phyloP scores from a whole-genome alignment of 1,284 basidiomycete genomes.

The Austroboletus rostrupii region DNA sequence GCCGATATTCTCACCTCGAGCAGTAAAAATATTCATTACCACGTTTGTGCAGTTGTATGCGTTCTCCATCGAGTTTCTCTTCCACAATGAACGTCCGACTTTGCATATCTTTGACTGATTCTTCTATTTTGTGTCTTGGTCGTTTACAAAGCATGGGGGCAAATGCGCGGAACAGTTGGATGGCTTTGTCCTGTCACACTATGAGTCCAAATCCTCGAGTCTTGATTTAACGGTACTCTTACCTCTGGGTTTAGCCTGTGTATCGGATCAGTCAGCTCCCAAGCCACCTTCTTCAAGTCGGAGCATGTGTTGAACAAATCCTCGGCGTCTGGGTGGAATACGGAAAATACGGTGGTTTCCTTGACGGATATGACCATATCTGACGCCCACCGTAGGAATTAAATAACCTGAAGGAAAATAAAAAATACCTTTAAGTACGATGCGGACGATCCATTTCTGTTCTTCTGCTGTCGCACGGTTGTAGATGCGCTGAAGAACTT shows the following conservation, averaged over 20 bases:
- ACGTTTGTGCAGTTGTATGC: constrained; percentile 90
- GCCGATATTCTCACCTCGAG: constrained; percentile 58
- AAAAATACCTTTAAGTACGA: constrained; percentile 81
- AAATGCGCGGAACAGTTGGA: constrained; percentile 81
- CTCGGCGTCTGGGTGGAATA: constrained; percentile 88
- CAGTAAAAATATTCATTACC: constrained; percentile 89
- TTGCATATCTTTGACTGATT: constrained; percentile 80
- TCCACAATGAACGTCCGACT: constrained; percentile 79
- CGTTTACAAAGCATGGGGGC: constrained; percentile 92
- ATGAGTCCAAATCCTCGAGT: background rate
- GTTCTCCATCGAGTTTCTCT: constrained; percentile 93
- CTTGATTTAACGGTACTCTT: background rate
- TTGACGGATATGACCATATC: constrained; percentile 80
- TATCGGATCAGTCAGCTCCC: constrained; percentile 68
- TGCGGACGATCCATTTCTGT: constrained; percentile 88
- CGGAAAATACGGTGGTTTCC: constrained; percentile 82
- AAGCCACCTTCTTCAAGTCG: constrained; percentile 87
- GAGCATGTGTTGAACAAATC: constrained; percentile 93
- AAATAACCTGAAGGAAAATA: background rate
- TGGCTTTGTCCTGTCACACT: constrained; percentile 63
- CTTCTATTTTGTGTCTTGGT: constrained; percentile 73
- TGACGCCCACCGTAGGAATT: constrained; percentile 23
- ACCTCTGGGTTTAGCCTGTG: constrained; percentile 63
- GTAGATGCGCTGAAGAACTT: constrained; percentile 72
- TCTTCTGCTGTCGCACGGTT: constrained; percentile 77